Base-by-base conservation (phyloP, 345 rosid species). In the Clarkia xantiana region DNA sequence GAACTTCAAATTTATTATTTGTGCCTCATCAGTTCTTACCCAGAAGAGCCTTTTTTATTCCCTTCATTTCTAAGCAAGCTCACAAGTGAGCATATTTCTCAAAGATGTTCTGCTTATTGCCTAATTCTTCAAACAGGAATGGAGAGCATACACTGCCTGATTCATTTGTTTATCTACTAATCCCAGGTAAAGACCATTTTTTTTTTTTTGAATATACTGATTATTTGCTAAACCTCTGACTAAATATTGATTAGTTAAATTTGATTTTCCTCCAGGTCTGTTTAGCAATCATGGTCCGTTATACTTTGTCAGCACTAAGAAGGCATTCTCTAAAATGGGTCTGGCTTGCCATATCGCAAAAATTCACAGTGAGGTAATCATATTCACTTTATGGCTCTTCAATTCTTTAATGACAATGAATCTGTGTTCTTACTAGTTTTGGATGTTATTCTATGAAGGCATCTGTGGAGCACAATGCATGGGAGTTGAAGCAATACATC, bases 271-370 rank as follows among this genome's bases (percentile, higher is more conserved):
- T 10, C 25, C 79, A 82, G 86, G 86, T 47, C 86, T 79, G 55
- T 79, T 82, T 41, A 82, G 91, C 71, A 79, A 79, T 54, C 83
- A 74, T 52, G 76, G 79, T 42, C 83, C 91, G 39, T 65, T 79
- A 56, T 82, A 82, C 62, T 82, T 82, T 40, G 84, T 79, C 58
- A 71, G 70, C 52, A 74, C 81, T 2, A 79, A 79, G 76, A 67
- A 53, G 62, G 72, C 67, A 66, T 76, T 82, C 55, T 79, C 86
- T 11, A 79, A 71, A 71, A 76, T 79, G 76, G 91, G 84, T 53
- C 70, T 79, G 42, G 68, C 77, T 39, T 82, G 83, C 68, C 86
- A 79, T 47, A 75, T 76, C 50, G 78, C 84, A 9, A 79, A 76
- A 69, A 79, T 82, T 47, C 91, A 74, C 46, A 79, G 91, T 47